phyloP scores from a whole-genome alignment of 2,329 filamentous ascomycete genomes.

The Talaromyces albobiverticillius region DNA sequence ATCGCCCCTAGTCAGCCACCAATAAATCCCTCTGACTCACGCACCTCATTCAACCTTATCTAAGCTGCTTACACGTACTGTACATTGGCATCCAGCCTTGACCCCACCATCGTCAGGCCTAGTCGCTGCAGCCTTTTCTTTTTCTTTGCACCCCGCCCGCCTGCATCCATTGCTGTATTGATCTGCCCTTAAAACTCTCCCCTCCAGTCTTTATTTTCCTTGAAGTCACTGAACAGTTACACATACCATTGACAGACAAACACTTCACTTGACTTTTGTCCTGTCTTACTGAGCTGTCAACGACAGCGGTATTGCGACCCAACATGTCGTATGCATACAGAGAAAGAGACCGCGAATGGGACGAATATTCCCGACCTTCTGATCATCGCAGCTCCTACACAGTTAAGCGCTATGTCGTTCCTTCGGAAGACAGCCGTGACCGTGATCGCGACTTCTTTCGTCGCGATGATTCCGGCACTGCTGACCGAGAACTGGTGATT shows the following conservation, averaged over 20 bases:
- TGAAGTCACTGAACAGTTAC: neutral
- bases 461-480: conserved; percentile 28
- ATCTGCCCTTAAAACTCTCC: neutral
- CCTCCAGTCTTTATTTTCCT: neutral
- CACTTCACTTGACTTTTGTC: neutral
- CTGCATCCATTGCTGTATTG: neutral
- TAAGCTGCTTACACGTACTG: no score
- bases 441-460: conserved; percentile 31
- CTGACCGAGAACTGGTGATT: conserved; percentile 44
- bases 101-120: conserved; percentile 10
- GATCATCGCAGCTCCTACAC: conserved; percentile 49
- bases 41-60: no score
- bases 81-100: no score
- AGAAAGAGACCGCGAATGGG: conserved; percentile 41
- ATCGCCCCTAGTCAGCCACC: no score
- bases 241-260: neutral
- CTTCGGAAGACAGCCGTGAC: conserved; percentile 38
- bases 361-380: conserved; percentile 38
- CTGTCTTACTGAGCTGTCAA: neutral
- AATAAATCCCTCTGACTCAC: no score
- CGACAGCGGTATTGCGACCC: neutral
- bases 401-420: conserved; percentile 58
- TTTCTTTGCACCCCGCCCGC: neutral
- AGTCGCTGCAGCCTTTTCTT: neutral
- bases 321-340: conserved; percentile 38